phyloP scores from a whole-genome alignment of 1,139 yeast species.

The Suhomyces chickasaworum region DNA sequence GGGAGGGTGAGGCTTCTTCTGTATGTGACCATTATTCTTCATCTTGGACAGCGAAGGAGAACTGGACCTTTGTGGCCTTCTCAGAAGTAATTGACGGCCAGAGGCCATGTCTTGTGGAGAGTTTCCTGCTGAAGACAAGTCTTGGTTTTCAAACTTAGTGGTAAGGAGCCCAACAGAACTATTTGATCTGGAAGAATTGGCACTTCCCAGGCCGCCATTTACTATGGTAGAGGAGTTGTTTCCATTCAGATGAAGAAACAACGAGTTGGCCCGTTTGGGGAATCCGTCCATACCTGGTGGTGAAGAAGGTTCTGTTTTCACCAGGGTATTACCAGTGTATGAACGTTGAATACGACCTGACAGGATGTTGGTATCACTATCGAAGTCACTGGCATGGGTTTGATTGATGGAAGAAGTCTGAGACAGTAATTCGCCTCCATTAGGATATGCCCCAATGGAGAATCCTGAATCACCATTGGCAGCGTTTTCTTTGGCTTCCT shows the following conservation, averaged over 20 bases:
- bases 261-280: slow-evolving; percentile 19
- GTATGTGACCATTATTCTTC: slow-evolving; percentile 34
- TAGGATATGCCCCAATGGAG: slow-evolving; percentile 23
- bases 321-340: slow-evolving; percentile 3
- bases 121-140: slow-evolving; percentile 28
- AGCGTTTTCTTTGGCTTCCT: slow-evolving; percentile 5
- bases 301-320: slow-evolving; percentile 12
- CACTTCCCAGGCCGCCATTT: slow-evolving; percentile 2
- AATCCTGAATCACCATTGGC: slow-evolving; percentile 13
- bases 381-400: slow-evolving; percentile 24
- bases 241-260: slow-evolving; percentile 16
- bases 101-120: slow-evolving; percentile 9
- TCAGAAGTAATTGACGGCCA: slow-evolving; percentile 11
- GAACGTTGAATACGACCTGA: slow-evolving; percentile 4
- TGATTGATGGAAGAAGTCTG: slow-evolving; percentile 14
- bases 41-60: slow-evolving; percentile 27
- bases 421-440: slow-evolving; percentile 7
- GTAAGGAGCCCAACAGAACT: slow-evolving; percentile 31
- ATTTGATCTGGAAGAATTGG: slow-evolving; percentile 14
- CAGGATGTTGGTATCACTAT: slow-evolving; percentile 20
- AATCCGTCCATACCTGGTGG: slow-evolving; percentile 17
- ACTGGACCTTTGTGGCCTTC: slow-evolving; percentile 21
- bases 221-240: slow-evolving; percentile 4
- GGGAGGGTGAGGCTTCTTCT: slow-evolving; percentile 29
- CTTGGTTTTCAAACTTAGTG: slow-evolving; percentile 32